Base-by-base conservation (phyloP, 1,139 yeast species). In the Geotrichum aggregatum region DNA sequence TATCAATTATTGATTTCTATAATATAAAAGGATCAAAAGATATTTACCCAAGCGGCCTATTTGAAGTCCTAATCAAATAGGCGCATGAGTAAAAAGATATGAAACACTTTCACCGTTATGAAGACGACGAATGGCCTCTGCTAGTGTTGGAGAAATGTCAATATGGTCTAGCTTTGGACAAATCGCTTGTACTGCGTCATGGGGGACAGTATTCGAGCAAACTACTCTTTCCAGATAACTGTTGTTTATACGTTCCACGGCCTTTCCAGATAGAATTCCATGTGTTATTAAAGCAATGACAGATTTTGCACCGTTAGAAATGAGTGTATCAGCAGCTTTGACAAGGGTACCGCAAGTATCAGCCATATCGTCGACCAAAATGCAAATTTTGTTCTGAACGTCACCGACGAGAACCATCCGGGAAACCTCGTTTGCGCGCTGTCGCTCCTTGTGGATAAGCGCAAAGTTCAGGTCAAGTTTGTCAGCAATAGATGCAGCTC, bases 91-190 rank as follows among this genome's bases (percentile, higher is more conserved):
- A 70, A 92, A 92, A 62, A 91, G 76, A 73, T 87, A 92, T 26
- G 96, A 86, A 48, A 91, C 89, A 73, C 95, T 86, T 73, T 92
- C 98, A 67, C 98, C 98, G 67, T 92, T 91, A 72, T 92, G 98
- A 66, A 92, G 78, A 66, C 98, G 84, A 73, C 98, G 84, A 58
- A 92, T 86, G 52, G 95, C 86, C 72, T 91, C 97, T 24, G 96
- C 96, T 56, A 89, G 71, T 13, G 67, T 66, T 35, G 94, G 84
- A 59, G 92, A 82, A 54, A 92, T 81, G 71, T 92, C 98, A 60
- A 92, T 82, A 36, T 84, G 81, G 58, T 84, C 89, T 61, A 91
- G 75, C 67, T 84, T 88, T 35, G 87, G 82, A 66, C 96, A 87
- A 52, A 71, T 67, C 44, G 71, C 70, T 64, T 80, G 71, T 65